Evolutionary conservation across 2,329 filamentous ascomycete genomes (phyloP), one percentile per base, ranked within the genome.

Genomic region (Pestalotiopsis sp.): DNA sequence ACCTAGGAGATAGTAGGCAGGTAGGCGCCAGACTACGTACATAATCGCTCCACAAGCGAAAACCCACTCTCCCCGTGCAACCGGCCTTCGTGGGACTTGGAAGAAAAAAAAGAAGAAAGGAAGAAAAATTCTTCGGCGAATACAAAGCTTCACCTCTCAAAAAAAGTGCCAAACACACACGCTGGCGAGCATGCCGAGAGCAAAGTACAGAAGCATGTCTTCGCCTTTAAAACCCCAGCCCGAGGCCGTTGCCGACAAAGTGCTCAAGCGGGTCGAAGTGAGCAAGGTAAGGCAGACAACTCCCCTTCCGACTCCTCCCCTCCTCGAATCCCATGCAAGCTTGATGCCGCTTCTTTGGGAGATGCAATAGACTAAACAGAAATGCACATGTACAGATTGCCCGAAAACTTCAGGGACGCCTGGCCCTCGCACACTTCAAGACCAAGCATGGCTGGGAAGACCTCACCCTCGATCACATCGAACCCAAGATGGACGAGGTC

Each of bases 401-500:
- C 75, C 89, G 95, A 79, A 93, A 92, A 77, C 86, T 99, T 67
- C 94, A 98, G 83, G 94, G 97, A 84, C 93, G 95, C 72, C 90
- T 99, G 70, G 95, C 96, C 69, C 90, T 98, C 72, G 96, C 96
- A 79, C 96, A 97, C 81, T 96, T 98, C 88, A 98, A 98, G 84
- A 94, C 96, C 74, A 94, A 97, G 82, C 92, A 97, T 83, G 95
- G 95, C 79, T 97, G 94, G 91, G 92, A 98, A 82, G 93, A 96
- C 80, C 88, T 97, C 79, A 93, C 92, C 71, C 89, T 97, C 77
- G 93, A 94, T 79, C 91, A 87, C 70, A 93, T 97, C 82, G 94
- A 97, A 82, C 93, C 94, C 65, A 92, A 91, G 79, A 84, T 95
- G 71, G 92, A 95, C 78, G 89, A 94, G 78, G 86, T 95, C 78